Base-by-base conservation (phyloP, 495 filamentous ascomycete genomes). In the Lineolata rhizophorae region DNA sequence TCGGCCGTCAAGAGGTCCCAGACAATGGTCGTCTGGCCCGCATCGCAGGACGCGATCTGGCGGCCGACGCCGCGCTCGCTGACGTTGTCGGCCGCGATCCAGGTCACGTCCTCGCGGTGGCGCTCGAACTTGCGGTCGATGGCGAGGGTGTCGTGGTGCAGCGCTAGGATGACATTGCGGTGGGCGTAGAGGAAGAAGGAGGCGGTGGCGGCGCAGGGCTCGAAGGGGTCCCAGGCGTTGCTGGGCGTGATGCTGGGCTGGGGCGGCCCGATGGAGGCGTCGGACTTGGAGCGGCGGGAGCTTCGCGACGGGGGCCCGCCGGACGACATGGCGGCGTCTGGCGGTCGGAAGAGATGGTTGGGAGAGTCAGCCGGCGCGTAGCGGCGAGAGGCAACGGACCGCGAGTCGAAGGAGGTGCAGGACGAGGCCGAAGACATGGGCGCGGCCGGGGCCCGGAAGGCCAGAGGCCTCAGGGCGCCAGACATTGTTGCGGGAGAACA, bases 1-100 rank as follows among this genome's bases (percentile, higher is more conserved):
- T 78, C 76, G 20, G 87, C 87, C 0, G 82, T 92, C 52, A 91
- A 69, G 20, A 92, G 61, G 56, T 95, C 85, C 87, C 87, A 97
- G 14, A 97, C 81, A 45, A 95, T 91, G 1, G 83, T 83, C 3
- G 79, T 92, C 53, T 81, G 76, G 18, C 80, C 78, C 18, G 64
- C 65, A 62, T 97, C 87, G 42, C 92, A 90, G 56, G 83, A 94
- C 30, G 94, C 78, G 5, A 91, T 82, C 38, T 91, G 55, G 39
- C 82, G 58, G 9, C 85, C 85, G 1, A 75, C 70, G 21, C 82
- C 82, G 31, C 72, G 62, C 35, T 93, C 85, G 52, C 83, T 95
- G 33, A 77, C 70, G 55, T 87, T 95, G 50, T 97, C 87, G 31
- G 83, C 80, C 15, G 77, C 72, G 17, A 97, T 65, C 40, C 91